These are phyloP conservation scores for Teunomyces kruisii DNA, from an alignment of 805 yeast genomes.

Conservation along the genomic window DNA sequence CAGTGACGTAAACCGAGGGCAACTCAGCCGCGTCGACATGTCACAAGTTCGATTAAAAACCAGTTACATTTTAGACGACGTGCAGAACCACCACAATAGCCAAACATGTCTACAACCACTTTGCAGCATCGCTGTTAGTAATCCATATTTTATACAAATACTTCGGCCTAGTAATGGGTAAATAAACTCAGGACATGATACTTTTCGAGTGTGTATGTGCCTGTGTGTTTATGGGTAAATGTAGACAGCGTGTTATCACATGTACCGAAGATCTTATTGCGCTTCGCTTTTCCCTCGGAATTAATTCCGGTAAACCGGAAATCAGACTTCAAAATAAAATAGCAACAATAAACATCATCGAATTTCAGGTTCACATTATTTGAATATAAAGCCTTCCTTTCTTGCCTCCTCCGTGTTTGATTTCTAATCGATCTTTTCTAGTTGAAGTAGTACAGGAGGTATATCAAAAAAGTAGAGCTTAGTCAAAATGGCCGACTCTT, in stretches of 20 bases:
- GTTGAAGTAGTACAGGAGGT: background rate
- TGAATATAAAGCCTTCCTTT: background rate
- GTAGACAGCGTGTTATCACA: background rate
- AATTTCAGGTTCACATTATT: background rate
- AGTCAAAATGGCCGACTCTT: constrained; percentile 1
- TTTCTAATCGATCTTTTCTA: background rate
- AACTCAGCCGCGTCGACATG: constrained; percentile 2
- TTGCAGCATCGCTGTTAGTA: too few relatives aligned
- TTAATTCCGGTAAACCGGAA: background rate
- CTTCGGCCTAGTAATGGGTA: too few relatives aligned
- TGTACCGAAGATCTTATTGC: background rate
- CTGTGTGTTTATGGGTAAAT: background rate
- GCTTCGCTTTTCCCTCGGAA: background rate
- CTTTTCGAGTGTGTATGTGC: too few relatives aligned
- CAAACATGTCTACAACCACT: too few relatives aligned
- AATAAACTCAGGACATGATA: too few relatives aligned
- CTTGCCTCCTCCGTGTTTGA: background rate
- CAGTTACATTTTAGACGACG: background rate
- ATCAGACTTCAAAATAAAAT: background rate
- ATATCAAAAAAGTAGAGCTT: background rate
- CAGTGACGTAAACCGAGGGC: constrained; percentile 4
- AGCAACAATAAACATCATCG: constrained; percentile 1
- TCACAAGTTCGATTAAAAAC: background rate
- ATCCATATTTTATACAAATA: too few relatives aligned
- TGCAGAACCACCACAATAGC: background rate